These are phyloP conservation scores for Solanum bulbocastanum DNA, from an alignment of 257 asterid genomes.

Conservation along the genomic window DNA sequence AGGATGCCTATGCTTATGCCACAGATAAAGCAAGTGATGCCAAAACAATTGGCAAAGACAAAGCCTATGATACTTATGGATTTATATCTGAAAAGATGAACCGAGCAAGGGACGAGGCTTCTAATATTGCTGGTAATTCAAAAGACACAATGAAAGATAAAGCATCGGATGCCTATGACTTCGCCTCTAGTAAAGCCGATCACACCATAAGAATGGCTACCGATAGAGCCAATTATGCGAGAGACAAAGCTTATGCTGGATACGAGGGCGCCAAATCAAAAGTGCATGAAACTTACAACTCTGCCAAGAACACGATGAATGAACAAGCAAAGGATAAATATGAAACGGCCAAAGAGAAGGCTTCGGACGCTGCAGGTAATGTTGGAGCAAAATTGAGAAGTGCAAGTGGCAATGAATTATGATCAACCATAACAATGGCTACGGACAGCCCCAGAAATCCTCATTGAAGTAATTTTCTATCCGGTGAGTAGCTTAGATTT, in stretches of 20 bases:
- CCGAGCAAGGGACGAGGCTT: slow-evolving; percentile 12
- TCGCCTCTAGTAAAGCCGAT: neutral
- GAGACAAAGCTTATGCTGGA: slow-evolving; percentile 10
- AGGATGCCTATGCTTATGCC: neutral
- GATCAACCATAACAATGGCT: neutral
- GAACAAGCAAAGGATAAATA: slow-evolving; percentile 25
- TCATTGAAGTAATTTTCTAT: neutral
- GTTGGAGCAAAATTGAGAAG: slow-evolving; percentile 26
- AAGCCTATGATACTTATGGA: slow-evolving; percentile 1
- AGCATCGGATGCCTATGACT: neutral
- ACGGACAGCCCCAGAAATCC: neutral
- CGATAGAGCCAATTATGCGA: slow-evolving; percentile 17
- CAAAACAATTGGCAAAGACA: slow-evolving; percentile 3
- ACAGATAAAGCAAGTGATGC: neutral
- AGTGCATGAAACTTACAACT: slow-evolving; percentile 13
- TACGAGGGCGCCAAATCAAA: slow-evolving; percentile 22
- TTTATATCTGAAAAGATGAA: neutral
- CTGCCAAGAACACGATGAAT: slow-evolving; percentile 27
- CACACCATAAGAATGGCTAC: slow-evolving; percentile 25
- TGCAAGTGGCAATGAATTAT: slow-evolving; percentile 11
- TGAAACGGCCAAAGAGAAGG: slow-evolving; percentile 48
- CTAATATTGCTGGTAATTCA: slow-evolving; percentile 13
- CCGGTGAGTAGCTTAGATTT: neutral
- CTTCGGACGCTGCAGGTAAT: slow-evolving; percentile 35
- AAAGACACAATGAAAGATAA: slow-evolving; percentile 12